Conservation (phyloP, 2,329 filamentous ascomycete species). For the Raffaelea albimanens region DNA sequence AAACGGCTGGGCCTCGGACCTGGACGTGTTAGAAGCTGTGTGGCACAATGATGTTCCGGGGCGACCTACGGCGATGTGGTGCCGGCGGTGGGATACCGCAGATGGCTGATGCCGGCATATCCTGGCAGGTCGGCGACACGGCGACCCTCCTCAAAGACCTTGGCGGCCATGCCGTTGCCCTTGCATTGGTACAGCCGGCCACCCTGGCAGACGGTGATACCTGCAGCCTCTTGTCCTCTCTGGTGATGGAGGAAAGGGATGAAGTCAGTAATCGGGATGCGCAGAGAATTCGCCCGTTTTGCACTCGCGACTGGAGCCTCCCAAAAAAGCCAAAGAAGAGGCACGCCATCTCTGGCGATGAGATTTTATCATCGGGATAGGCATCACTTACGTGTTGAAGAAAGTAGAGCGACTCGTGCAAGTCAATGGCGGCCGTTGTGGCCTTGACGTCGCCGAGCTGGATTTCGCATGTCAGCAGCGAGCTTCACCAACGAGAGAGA, state of each 20-base stretch:
- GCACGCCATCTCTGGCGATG: no score
- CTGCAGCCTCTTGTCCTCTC: constrained; percentile 64
- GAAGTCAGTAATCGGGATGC: no score
- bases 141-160: constrained; percentile 70
- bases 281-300: no score
- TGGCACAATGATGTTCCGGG: no score
- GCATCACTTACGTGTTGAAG: constrained; percentile 29
- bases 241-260: no score
- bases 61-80: constrained; percentile 41
- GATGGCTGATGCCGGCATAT: constrained; percentile 76
- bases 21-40: constrained; percentile 20
- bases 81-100: constrained; percentile 83
- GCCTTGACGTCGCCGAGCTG: constrained; percentile 38
- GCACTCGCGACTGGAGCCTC: no score
- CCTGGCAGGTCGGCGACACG: constrained; percentile 67
- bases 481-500: no score
- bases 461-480: no score
- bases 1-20: constrained; percentile 82
- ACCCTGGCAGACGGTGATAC: constrained; percentile 66
- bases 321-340: no score
- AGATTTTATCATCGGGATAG: no score
- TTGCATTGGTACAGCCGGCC: constrained; percentile 84
- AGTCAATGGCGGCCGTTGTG: constrained; percentile 46
- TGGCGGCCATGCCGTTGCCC: constrained; percentile 70
- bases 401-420: constrained; percentile 61